Conservation (phyloP, 1,284 basidiomycete species). For the Cryptococcus maquisensis region DNA sequence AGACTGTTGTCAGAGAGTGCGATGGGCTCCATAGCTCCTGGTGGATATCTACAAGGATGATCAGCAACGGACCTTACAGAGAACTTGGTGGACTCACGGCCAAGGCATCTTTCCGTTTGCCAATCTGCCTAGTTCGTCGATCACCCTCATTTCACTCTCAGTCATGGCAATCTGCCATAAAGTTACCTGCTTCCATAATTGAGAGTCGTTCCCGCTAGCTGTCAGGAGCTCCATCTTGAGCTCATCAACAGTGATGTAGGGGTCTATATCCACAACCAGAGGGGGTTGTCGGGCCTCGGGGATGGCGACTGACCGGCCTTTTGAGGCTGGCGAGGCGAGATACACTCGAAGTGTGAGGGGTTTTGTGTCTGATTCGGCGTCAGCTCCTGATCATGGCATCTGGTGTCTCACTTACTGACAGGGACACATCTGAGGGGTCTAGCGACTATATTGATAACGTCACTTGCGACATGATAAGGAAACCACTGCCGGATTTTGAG, state of each 20-base stretch:
- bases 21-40: constrained; percentile 32
- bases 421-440: constrained; percentile 19
- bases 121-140: constrained; percentile 37
- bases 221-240: constrained; percentile 36
- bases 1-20: constrained; percentile 24
- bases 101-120: constrained; percentile 42
- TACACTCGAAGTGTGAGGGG: constrained; percentile 32
- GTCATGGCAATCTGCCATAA: constrained; percentile 45
- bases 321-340: constrained; percentile 18
- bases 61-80: not conserved
- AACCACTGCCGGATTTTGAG: constrained; percentile 25
- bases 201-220: constrained; percentile 26
- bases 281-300: constrained; percentile 16
- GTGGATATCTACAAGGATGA: constrained; percentile 27
- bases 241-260: constrained; percentile 28
- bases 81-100: constrained; percentile 26
- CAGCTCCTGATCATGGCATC: not conserved
- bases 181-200: constrained; percentile 14
- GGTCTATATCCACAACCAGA: constrained; percentile 30
- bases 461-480: constrained; percentile 15
- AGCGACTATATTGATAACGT: constrained; percentile 33
- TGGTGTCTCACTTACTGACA: constrained; percentile 7
- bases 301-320: not conserved
- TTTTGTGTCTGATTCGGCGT: constrained; percentile 7
- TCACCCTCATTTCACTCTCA: constrained; percentile 39